phyloP scores from a whole-genome alignment of 225 moss, liverwort and hornwort species.

The Bryoerythrophyllum caledonicum region DNA sequence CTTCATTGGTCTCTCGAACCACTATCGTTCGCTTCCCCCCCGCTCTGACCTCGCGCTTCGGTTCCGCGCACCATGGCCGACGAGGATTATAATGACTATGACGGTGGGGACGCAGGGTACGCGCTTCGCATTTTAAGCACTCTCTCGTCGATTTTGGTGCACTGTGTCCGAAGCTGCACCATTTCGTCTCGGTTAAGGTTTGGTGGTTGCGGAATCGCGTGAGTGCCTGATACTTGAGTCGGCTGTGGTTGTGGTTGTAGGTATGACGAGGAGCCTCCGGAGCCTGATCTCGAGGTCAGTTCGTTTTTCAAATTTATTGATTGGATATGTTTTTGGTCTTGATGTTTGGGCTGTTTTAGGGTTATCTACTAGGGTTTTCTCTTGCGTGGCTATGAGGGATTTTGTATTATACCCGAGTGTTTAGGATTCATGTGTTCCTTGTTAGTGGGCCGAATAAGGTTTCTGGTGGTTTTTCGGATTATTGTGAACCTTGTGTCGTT shows the following conservation, averaged over 20 bases:
- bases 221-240: neutral
- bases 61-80: conserved; percentile 70
- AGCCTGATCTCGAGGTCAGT: conserved; percentile 86
- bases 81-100: conserved; percentile 94
- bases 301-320: neutral
- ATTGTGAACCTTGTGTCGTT: neutral
- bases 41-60: neutral
- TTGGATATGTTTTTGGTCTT: neutral
- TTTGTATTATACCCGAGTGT: too few species aligned
- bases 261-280: conserved; percentile 93
- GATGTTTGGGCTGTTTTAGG: neutral
- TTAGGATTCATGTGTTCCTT: too few species aligned
- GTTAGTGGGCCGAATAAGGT: too few species aligned
- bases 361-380: too few species aligned
- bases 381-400: too few species aligned
- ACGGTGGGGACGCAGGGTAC: conserved; percentile 75
- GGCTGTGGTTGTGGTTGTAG: conserved; percentile 24
- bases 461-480: neutral
- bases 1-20: neutral
- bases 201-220: neutral
- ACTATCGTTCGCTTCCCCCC: neutral
- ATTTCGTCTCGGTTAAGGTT: neutral
- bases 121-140: neutral
- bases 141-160: conserved; percentile 2
- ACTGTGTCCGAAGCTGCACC: neutral